Conservation (phyloP, 768 basidiomycete species). For the Boletus sp. region DNA sequence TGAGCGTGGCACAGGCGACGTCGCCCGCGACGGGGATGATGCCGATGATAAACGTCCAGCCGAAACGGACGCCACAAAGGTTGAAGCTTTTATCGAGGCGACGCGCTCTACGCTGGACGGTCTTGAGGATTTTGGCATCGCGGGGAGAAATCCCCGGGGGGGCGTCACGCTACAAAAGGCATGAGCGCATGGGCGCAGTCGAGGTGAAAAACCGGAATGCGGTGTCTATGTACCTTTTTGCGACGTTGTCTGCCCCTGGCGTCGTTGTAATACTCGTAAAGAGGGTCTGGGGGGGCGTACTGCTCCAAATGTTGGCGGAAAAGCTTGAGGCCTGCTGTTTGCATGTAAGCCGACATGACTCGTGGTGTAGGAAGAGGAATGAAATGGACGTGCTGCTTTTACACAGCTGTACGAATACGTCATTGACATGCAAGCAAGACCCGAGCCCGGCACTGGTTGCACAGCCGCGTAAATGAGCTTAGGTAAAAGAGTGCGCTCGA, state of each 20-base stretch:
- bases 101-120: slow-evolving; percentile 75
- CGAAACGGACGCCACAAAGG: slow-evolving; percentile 78
- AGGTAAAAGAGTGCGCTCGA: not conserved
- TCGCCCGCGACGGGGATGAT: slow-evolving; percentile 73
- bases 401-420: slow-evolving; percentile 10
- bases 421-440: not conserved
- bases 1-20: slow-evolving; percentile 56
- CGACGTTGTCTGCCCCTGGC: slow-evolving; percentile 29
- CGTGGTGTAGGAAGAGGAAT: not conserved
- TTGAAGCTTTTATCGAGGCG: slow-evolving; percentile 86
- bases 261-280: slow-evolving; percentile 52
- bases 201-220: slow-evolving; percentile 14
- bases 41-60: slow-evolving; percentile 83
- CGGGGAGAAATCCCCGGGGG: slow-evolving; percentile 77
- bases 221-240: slow-evolving; percentile 32
- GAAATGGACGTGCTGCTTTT: not conserved
- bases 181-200: slow-evolving; percentile 2
- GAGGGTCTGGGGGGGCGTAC: slow-evolving; percentile 70
- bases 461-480: slow-evolving; percentile 3
- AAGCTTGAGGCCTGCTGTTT: slow-evolving; percentile 54
- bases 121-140: slow-evolving; percentile 71
- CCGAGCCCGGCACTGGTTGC: not conserved
- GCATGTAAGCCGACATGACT: slow-evolving; percentile 29
- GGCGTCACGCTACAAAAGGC: slow-evolving; percentile 52
- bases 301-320: slow-evolving; percentile 63